phyloP scores from a whole-genome alignment of 306 rosid genomes.

The Vigna angularis region DNA sequence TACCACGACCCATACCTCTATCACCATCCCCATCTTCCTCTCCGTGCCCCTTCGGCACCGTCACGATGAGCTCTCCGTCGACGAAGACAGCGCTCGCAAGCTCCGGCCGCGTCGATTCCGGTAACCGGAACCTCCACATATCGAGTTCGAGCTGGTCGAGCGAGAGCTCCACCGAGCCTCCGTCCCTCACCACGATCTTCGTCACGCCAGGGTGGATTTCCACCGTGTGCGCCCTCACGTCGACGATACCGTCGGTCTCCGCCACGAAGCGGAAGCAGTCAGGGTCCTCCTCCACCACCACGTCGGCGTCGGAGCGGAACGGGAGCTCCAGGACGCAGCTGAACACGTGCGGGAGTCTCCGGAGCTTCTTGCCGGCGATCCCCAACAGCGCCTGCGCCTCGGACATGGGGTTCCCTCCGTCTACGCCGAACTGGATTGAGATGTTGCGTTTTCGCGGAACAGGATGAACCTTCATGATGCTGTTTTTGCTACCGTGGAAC shows the following conservation, averaged over 20 bases:
- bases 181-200: conserved; percentile 87
- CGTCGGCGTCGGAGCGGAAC: conserved; percentile 94
- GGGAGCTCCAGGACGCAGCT: conserved; percentile 93
- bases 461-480: conserved; percentile 90
- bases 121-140: conserved; percentile 95
- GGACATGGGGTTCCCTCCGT: conserved; percentile 48
- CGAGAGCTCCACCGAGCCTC: conserved; percentile 63
- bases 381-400: conserved; percentile 62
- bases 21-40: conserved; percentile 45
- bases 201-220: conserved; percentile 96
- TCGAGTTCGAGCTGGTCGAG: conserved; percentile 87
- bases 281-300: conserved; percentile 68
- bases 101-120: conserved; percentile 91
- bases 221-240: conserved; percentile 74
- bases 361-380: conserved; percentile 74
- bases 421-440: conserved; percentile 68
- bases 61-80: conserved; percentile 89
- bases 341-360: conserved; percentile 92
- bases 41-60: conserved; percentile 78
- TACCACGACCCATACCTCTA: conserved; percentile 73
- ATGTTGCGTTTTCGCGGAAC: conserved; percentile 88
- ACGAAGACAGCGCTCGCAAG: conserved; percentile 85
- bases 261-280: conserved; percentile 91
- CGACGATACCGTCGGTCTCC: conserved; percentile 63
- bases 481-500: conserved; percentile 15